These are phyloP conservation scores for Agrocybe chaxingu DNA, from an alignment of 768 basidiomycete genomes.

Conservation along the genomic window DNA sequence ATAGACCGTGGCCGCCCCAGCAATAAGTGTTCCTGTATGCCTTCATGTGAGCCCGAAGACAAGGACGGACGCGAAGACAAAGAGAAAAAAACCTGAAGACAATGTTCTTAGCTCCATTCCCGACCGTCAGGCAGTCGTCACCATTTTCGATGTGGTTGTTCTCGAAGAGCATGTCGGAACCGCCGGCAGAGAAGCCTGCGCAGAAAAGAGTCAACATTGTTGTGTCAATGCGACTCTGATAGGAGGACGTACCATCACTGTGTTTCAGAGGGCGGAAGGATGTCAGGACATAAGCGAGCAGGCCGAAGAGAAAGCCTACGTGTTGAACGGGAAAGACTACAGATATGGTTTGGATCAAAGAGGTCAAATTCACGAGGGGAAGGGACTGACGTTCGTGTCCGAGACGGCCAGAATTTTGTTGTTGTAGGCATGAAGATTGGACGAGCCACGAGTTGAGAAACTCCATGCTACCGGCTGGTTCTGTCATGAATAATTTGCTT, in stretches of 20 bases:
- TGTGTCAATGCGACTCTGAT: neutral
- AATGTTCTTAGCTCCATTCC: slow-evolving; percentile 53
- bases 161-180: slow-evolving; percentile 56
- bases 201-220: neutral
- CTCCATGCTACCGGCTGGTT: slow-evolving; percentile 55
- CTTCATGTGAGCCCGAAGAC: neutral
- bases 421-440: slow-evolving; percentile 48
- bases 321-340: slow-evolving; percentile 60
- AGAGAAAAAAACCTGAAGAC: slow-evolving; percentile 39
- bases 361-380: neutral
- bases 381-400: slow-evolving; percentile 29
- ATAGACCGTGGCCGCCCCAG: slow-evolving; percentile 57
- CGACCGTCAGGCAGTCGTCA: slow-evolving; percentile 61
- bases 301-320: slow-evolving; percentile 31
- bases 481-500: neutral
- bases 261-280: neutral
- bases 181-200: slow-evolving; percentile 51
- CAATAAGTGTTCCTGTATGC: slow-evolving; percentile 44
- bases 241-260: slow-evolving; percentile 30
- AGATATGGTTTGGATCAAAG: neutral
- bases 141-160: slow-evolving; percentile 56
- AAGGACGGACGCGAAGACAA: neutral
- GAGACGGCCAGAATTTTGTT: slow-evolving; percentile 55
- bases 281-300: slow-evolving; percentile 5
- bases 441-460: slow-evolving; percentile 48